Conservation (phyloP, 257 asterid species). For the Solanum stenotomum region DNA sequence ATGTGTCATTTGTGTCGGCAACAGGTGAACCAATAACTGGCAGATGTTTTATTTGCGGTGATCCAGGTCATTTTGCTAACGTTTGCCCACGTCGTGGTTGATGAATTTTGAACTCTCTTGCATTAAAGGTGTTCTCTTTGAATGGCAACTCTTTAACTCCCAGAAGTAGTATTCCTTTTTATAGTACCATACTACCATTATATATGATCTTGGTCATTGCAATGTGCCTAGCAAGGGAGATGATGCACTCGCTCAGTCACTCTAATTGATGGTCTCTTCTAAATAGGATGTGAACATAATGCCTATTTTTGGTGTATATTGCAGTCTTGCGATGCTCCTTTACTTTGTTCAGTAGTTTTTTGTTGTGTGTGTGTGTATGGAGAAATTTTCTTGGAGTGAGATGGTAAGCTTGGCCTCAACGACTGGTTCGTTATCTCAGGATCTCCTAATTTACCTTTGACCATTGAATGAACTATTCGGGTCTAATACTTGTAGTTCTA, state of each 20-base stretch:
- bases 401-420: neutral
- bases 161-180: neutral
- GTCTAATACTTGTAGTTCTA: neutral
- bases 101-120: conserved; percentile 12
- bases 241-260: neutral
- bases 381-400: neutral
- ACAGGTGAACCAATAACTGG: conserved; percentile 87
- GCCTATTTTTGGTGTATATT: neutral
- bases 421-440: neutral
- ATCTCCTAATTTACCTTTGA: neutral
- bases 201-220: neutral
- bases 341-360: neutral
- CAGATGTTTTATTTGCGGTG: conserved; percentile 86
- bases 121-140: neutral
- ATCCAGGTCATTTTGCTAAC: conserved; percentile 82
- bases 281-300: neutral
- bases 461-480: neutral
- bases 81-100: conserved; percentile 79
- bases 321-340: neutral
- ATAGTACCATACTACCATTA: neutral
- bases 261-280: neutral
- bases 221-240: neutral
- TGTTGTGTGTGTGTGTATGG: neutral
- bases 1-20: conserved; percentile 59
- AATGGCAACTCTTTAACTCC: neutral